Evolutionary conservation across 441 rosid species (phyloP), one percentile per base, ranked within the genome.

Genomic region (Viola pubescens): DNA sequence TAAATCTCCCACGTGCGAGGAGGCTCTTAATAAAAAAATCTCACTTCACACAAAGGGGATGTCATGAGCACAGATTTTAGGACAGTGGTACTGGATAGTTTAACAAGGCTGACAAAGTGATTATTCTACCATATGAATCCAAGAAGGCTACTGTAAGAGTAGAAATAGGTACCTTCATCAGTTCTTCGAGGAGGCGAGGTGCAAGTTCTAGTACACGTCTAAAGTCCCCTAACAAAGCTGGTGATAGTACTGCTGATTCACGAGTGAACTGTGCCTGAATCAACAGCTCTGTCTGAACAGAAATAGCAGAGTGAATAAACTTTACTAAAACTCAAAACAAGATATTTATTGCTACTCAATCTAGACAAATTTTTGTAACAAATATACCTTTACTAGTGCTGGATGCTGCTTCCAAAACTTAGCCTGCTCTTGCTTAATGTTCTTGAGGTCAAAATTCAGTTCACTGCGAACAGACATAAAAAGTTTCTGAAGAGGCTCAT

Each of bases 361-460:
- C 59, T 52, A 45, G 26, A 49, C 50, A 64, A 46, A 69, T 47
- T 48, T 52, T 45, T 58, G 45, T 14, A 54, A 68, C 1, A 65
- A 41, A 60, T 26, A 51, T 73, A 94, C 97, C 96, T 94, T 94
- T 64, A 88, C 99, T 59, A 94, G 47, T 11, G 99, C 91, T 14
- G 99, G 99, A 76, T 94, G 94, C 79, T 90, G 97, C 82, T 90
- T 94, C 97, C 91, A 94, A 75, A 90, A 94, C 79, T 90, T 94
- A 61, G 97, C 97, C 74, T 94, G 99, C 77, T 94, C 99, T 83
- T 94, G 97, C 86, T 94, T 94, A 64, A 88, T 85, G 77, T 88
- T 94, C 82, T 90, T 90, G 14, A 75, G 89, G 74, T 94, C 99
- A 75, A 94, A 75, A 74, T 94, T 90, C 77, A 94, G 77, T 78